These are phyloP conservation scores for Ogataea methylovora DNA, from an alignment of 805 yeast species.

Conservation along the genomic window DNA sequence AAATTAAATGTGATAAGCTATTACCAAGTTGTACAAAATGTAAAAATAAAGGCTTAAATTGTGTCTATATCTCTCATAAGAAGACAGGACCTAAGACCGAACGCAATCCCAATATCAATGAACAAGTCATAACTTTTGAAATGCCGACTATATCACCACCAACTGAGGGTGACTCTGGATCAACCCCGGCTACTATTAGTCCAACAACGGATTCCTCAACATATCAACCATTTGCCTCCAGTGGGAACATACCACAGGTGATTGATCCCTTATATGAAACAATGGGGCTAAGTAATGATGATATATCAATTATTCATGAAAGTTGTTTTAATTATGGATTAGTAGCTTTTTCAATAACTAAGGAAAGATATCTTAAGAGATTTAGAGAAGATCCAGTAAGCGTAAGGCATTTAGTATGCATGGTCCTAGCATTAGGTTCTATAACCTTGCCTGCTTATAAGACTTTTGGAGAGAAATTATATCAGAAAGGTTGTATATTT, in stretches of 20 bases:
- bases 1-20: constrained; percentile 23
- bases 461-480: constrained; percentile 10
- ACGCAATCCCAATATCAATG: background rate
- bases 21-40: constrained; percentile 21
- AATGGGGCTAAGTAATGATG: constrained; percentile 13
- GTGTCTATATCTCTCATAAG: constrained; percentile 19
- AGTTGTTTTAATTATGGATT: constrained; percentile 7
- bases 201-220: background rate
- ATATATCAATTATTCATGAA: constrained; percentile 13
- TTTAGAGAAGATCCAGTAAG: constrained; percentile 11
- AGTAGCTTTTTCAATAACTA: constrained; percentile 11
- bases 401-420: constrained; percentile 13
- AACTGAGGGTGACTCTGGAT: no score
- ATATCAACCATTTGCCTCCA: background rate
- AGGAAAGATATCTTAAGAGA: constrained; percentile 12
- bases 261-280: constrained; percentile 1
- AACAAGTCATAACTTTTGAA: background rate
- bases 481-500: constrained; percentile 3
- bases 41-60: constrained; percentile 7
- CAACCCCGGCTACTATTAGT: no score
- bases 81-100: constrained; percentile 28
- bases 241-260: constrained; percentile 2
- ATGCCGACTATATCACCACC: no score
- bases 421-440: constrained; percentile 16
- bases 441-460: constrained; percentile 12